Conservation (phyloP, 805 yeast genomes). For the Candida krabiensis region DNA sequence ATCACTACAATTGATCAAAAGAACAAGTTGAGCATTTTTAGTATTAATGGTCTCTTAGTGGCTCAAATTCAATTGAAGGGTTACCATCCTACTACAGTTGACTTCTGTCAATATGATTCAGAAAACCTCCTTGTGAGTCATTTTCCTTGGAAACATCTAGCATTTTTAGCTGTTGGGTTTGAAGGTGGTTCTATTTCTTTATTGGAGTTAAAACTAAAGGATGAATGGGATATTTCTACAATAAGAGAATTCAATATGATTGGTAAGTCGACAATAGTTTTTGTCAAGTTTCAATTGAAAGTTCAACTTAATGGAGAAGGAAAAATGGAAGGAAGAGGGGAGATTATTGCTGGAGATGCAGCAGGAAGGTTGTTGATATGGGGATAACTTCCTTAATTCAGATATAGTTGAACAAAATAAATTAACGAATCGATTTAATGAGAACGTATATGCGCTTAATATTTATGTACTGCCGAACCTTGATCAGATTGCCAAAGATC, state of each 20-base stretch:
- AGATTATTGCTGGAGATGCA: slow-evolving; percentile 54
- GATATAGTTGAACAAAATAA: slow-evolving; percentile 2
- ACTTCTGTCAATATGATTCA: slow-evolving; percentile 21
- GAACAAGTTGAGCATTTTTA: slow-evolving; percentile 37
- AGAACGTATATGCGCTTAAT: too few relatives aligned
- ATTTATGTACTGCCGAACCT: too few relatives aligned
- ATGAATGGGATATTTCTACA: slow-evolving; percentile 25
- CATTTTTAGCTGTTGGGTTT: slow-evolving; percentile 37
- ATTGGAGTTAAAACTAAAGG: slow-evolving; percentile 15
- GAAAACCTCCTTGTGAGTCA: slow-evolving; percentile 3
- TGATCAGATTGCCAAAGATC: slow-evolving; percentile 3
- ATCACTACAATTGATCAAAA: slow-evolving; percentile 39
- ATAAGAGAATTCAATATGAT: slow-evolving; percentile 23
- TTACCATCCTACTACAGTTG: slow-evolving; percentile 13
- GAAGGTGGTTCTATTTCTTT: slow-evolving; percentile 29
- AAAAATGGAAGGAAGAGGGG: slow-evolving; percentile 29
- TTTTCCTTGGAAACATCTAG: slow-evolving; percentile 35
- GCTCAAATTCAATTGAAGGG: slow-evolving; percentile 20
- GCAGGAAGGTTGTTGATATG: slow-evolving; percentile 52
- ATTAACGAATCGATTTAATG: too few relatives aligned
- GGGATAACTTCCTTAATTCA: slow-evolving; percentile 28
- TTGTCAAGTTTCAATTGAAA: slow-evolving; percentile 35
- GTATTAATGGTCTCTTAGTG: slow-evolving; percentile 54
- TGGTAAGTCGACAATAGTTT: slow-evolving; percentile 24
- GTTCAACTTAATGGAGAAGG: slow-evolving; percentile 36